phyloP scores from a whole-genome alignment of 2,329 filamentous ascomycete species.

The Hysterium pulicare region DNA sequence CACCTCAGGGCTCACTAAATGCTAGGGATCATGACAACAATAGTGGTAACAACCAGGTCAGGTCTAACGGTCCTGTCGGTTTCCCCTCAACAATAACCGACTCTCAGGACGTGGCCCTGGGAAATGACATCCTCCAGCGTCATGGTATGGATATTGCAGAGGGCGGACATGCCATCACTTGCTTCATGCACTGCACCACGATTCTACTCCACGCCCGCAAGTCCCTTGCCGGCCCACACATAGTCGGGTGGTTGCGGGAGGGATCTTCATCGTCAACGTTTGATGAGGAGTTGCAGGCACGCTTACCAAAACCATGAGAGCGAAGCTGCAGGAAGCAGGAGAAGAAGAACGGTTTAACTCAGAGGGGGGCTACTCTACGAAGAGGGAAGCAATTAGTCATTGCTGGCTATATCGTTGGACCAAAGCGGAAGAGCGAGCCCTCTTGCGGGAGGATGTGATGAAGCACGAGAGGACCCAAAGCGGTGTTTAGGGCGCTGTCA shows the following conservation, averaged over 20 bases:
- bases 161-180: neutral
- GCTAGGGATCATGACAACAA: too few relatives aligned
- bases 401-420: too few relatives aligned
- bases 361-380: neutral
- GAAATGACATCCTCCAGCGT: too few relatives aligned
- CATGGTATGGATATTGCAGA: neutral
- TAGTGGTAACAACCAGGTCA: too few relatives aligned
- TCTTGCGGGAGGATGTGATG: neutral
- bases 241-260: neutral
- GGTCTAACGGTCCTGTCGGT: too few relatives aligned
- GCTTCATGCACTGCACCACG: neutral
- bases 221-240: neutral
- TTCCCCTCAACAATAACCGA: too few relatives aligned
- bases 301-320: neutral
- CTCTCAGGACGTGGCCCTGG: too few relatives aligned
- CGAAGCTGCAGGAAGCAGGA: neutral
- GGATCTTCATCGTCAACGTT: neutral
- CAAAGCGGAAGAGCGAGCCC: neutral
- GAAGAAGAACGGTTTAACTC: neutral
- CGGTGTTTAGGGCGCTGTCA: too few relatives aligned
- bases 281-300: neutral
- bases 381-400: too few relatives aligned
- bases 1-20: too few relatives aligned
- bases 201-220: neutral
- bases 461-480: too few relatives aligned